Conservation (phyloP, 129 eudicot species). For the Helichrysum umbraculigerum region DNA sequence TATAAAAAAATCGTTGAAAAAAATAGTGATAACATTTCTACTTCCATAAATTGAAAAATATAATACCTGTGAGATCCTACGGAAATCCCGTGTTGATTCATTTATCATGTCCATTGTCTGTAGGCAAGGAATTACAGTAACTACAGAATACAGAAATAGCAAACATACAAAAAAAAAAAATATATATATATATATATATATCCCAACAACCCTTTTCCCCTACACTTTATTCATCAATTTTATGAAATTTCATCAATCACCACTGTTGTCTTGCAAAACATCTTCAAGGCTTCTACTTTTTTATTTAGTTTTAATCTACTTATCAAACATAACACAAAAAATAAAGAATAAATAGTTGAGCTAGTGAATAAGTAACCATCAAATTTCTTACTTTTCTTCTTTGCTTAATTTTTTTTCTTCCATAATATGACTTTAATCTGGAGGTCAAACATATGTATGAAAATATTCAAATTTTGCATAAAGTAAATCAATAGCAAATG, state of each 20-base stretch:
- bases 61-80: constrained; percentile 25
- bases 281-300: too few species aligned
- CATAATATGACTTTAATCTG: background rate
- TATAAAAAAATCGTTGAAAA: background rate
- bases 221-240: too few species aligned
- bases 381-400: background rate
- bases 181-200: too few species aligned
- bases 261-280: too few species aligned
- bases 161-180: background rate
- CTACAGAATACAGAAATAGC: background rate
- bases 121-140: constrained; percentile 4
- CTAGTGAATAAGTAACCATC: constrained; percentile 6
- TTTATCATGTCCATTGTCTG: constrained; percentile 31
- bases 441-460: background rate
- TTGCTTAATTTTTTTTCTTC: background rate
- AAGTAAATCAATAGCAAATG: background rate
- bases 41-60: background rate
- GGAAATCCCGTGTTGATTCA: constrained; percentile 11
- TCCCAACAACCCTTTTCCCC: too few species aligned
- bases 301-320: too few species aligned
- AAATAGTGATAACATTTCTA: background rate
- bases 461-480: too few species aligned
- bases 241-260: too few species aligned
- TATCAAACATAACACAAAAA: background rate
- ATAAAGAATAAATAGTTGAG: background rate